These are phyloP conservation scores for Monosporascus sp. DNA, from an alignment of 2,329 filamentous ascomycete genomes.

Conservation along the genomic window DNA sequence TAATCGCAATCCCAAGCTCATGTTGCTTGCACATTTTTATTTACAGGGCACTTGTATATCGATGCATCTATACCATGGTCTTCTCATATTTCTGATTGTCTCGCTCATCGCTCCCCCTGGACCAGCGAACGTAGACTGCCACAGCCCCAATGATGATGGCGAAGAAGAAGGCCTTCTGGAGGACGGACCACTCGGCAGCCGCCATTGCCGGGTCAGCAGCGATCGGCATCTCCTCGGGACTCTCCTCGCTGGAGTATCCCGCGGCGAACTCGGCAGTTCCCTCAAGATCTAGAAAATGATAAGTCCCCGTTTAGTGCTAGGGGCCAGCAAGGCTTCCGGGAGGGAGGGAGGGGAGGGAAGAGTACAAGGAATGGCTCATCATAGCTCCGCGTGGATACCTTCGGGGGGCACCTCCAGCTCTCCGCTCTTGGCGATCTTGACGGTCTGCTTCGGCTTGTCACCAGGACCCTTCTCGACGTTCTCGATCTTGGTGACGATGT, in stretches of 20 bases:
- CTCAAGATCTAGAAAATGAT: constrained; percentile 24
- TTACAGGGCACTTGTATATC: constrained; percentile 4
- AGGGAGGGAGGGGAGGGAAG: constrained; percentile 15
- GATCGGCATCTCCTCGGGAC: constrained; percentile 14
- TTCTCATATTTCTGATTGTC: constrained; percentile 37
- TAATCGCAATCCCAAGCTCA: background rate
- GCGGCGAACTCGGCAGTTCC: constrained; percentile 32
- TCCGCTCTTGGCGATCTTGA: constrained; percentile 80
- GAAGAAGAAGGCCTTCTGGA: constrained; percentile 48
- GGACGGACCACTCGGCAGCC: constrained; percentile 34
- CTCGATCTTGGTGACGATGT: constrained; percentile 75
- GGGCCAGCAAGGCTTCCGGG: constrained; percentile 8
- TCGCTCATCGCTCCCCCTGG: constrained; percentile 26
- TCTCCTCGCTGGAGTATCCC: constrained; percentile 28
- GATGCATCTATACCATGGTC: constrained; percentile 32
- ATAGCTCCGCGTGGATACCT: constrained; percentile 92
- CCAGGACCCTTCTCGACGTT: constrained; percentile 57
- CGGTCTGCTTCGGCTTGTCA: constrained; percentile 62
- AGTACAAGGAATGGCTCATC: constrained; percentile 37
- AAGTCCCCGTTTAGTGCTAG: background rate
- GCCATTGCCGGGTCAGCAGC: constrained; percentile 18
- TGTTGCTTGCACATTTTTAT: background rate
- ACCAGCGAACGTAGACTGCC: constrained; percentile 38
- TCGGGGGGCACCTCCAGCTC: constrained; percentile 77
- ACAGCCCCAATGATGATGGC: constrained; percentile 41